These are phyloP conservation scores for Auricularia heimuer DNA, from an alignment of 768 basidiomycete genomes.

Conservation along the genomic window DNA sequence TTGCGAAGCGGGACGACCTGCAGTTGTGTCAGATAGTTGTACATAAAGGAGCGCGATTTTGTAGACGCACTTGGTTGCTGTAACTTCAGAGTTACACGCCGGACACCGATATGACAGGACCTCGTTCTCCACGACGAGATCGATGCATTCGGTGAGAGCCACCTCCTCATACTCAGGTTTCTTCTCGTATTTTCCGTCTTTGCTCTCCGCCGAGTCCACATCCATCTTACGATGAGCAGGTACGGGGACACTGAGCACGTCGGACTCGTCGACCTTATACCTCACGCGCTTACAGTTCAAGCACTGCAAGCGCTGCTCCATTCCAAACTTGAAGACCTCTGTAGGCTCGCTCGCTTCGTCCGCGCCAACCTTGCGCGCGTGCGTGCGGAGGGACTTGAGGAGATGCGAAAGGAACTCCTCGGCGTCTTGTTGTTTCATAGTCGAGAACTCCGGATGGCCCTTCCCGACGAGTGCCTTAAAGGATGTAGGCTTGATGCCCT, in stretches of 20 bases:
- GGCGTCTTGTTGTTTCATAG: conserved; percentile 95
- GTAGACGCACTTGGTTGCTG: conserved; percentile 57
- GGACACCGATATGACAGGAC: conserved; percentile 76
- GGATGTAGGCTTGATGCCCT: conserved; percentile 67
- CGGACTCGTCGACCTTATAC: conserved; percentile 67
- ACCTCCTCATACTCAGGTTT: conserved; percentile 59
- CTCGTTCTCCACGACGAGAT: conserved; percentile 47
- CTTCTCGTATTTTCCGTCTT: conserved; percentile 41
- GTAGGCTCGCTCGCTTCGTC: conserved; percentile 54
- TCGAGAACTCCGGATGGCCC: conserved; percentile 88
- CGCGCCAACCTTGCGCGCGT: conserved; percentile 39
- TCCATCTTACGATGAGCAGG: conserved; percentile 40
- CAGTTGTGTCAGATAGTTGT: background rate
- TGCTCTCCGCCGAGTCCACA: conserved; percentile 24
- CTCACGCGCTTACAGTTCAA: conserved; percentile 66
- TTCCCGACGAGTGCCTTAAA: conserved; percentile 89
- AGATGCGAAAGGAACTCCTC: conserved; percentile 89
- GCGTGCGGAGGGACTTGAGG: conserved; percentile 58
- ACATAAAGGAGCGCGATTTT: background rate
- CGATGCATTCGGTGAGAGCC: conserved; percentile 49
- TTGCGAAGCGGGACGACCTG: conserved; percentile 68
- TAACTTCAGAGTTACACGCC: conserved; percentile 54
- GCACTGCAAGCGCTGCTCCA: conserved; percentile 86
- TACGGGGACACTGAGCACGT: conserved; percentile 72
- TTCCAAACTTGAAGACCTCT: conserved; percentile 63